phyloP scores from a whole-genome alignment of 2,329 filamentous ascomycete species.

The Botrytis galanthina region DNA sequence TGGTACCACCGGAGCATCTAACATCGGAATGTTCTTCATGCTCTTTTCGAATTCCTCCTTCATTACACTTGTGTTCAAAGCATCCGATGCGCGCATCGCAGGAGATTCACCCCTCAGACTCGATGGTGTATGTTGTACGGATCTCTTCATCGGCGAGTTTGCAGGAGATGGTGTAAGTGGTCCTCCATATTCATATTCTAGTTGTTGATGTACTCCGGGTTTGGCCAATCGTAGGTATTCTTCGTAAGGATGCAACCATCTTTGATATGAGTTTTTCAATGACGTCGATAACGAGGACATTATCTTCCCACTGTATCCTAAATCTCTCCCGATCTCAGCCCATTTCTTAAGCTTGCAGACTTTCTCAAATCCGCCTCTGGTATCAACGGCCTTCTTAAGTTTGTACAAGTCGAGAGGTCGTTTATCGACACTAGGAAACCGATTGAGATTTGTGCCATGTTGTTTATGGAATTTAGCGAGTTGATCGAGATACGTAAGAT shows the following conservation, averaged over 20 bases:
- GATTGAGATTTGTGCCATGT: conserved; percentile 88
- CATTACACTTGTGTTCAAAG: conserved; percentile 53
- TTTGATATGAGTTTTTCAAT: conserved; percentile 95
- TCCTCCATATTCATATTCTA: conserved; percentile 90
- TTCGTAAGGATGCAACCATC: conserved; percentile 96
- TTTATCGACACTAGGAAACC: conserved; percentile 95
- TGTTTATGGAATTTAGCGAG: conserved; percentile 96
- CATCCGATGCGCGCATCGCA: conserved; percentile 55
- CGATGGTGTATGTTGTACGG: conserved; percentile 57
- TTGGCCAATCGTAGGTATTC: conserved; percentile 89
- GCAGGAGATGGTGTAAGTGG: conserved; percentile 78
- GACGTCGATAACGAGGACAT: conserved; percentile 99
- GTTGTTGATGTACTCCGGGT: conserved; percentile 91
- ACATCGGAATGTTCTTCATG: conserved; percentile 39
- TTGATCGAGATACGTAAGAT: conserved; percentile 93
- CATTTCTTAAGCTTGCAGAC: conserved; percentile 98
- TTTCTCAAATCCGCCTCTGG: conserved; percentile 89
- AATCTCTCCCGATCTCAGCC: conserved; percentile 94
- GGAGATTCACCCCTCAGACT: conserved; percentile 65
- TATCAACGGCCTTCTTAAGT: conserved; percentile 94
- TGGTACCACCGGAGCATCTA: conserved; percentile 35
- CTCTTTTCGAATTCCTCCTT: conserved; percentile 41
- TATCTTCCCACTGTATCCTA: conserved; percentile 98
- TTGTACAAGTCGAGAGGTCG: conserved; percentile 93
- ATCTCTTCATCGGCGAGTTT: conserved; percentile 70